phyloP scores from a whole-genome alignment of 2,329 filamentous ascomycete species.

The Aspergillus fischeri region DNA sequence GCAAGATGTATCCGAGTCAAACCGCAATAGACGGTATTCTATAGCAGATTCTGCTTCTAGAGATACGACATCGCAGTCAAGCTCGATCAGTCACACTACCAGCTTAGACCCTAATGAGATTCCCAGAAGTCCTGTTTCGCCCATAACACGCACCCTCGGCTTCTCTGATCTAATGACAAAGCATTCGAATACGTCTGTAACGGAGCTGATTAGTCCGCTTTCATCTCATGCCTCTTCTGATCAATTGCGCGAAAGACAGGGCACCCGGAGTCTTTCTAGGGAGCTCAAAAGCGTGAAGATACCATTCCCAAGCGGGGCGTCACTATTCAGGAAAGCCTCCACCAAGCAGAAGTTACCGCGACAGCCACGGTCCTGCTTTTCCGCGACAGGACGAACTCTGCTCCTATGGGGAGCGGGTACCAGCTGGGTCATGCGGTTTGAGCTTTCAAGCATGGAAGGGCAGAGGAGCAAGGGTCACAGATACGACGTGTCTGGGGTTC shows the following conservation, averaged over 20 bases:
- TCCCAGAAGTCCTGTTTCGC: conserved; percentile 13
- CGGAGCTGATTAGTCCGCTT: conserved; percentile 9
- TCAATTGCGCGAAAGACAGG: conserved; percentile 12
- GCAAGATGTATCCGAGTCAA: conserved; percentile 13
- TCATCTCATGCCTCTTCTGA: conserved; percentile 6
- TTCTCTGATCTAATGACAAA: conserved; percentile 14
- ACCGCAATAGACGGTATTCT: conserved; percentile 14
- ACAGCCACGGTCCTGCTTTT: conserved; percentile 29
- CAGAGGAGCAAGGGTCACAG: conserved; percentile 25
- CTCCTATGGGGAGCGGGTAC: conserved; percentile 18
- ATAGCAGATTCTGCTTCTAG: conserved; percentile 14
- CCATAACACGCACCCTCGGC: conserved; percentile 5
- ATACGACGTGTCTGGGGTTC: conserved; percentile 30
- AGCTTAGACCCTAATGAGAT: conserved; percentile 13
- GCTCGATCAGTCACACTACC: conserved; percentile 21
- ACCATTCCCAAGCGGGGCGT: conserved; percentile 12
- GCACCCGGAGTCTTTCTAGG: conserved; percentile 12
- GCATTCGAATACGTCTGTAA: conserved; percentile 5
- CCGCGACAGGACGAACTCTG: conserved; percentile 19
- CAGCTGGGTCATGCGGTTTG: conserved; percentile 26
- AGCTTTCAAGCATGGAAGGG: conserved; percentile 23
- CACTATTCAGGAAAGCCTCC: conserved; percentile 19
- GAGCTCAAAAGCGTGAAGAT: conserved; percentile 18
- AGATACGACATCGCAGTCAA: conserved; percentile 18
- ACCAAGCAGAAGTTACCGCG: conserved; percentile 23